Evolutionary conservation across 2,329 filamentous ascomycete species (phyloP).

Genomic region (Colletotrichum kahawae): DNA sequence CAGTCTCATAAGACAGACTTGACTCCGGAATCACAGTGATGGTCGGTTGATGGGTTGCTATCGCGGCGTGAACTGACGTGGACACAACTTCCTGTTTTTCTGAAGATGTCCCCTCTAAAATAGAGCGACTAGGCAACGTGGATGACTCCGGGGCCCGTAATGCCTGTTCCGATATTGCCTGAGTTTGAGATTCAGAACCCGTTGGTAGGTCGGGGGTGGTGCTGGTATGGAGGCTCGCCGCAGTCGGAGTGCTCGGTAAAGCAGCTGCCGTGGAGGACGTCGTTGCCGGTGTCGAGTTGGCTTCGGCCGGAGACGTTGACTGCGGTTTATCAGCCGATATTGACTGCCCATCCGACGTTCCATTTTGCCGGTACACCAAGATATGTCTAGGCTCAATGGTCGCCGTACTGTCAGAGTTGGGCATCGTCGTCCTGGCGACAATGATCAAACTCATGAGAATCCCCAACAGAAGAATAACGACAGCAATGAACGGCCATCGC

Average conservation of each 20-base stretch:
- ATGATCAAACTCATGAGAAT: conserved; percentile 31
- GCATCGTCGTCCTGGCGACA: conserved; percentile 32
- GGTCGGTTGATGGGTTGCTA: background rate
- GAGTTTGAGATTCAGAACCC: background rate
- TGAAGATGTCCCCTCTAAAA: background rate
- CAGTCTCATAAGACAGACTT: background rate
- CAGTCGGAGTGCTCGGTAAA: background rate
- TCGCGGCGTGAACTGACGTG: background rate
- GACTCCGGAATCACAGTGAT: background rate
- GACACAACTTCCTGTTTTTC: background rate
- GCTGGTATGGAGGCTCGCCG: background rate
- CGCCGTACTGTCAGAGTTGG: conserved; percentile 33
- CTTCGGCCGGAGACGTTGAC: background rate
- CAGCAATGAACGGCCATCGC: conserved; percentile 35
- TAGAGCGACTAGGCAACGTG: background rate
- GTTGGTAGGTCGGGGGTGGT: background rate
- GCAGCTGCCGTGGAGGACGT: background rate
- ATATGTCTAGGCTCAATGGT: conserved; percentile 22
- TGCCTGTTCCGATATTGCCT: background rate
- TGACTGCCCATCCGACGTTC: background rate
- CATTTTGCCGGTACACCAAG: background rate
- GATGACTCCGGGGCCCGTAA: background rate
- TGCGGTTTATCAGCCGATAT: background rate
- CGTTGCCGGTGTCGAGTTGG: background rate
- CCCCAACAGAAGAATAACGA: conserved; percentile 28